phyloP scores from a whole-genome alignment of 768 basidiomycete genomes.

The Collybia sp. region DNA sequence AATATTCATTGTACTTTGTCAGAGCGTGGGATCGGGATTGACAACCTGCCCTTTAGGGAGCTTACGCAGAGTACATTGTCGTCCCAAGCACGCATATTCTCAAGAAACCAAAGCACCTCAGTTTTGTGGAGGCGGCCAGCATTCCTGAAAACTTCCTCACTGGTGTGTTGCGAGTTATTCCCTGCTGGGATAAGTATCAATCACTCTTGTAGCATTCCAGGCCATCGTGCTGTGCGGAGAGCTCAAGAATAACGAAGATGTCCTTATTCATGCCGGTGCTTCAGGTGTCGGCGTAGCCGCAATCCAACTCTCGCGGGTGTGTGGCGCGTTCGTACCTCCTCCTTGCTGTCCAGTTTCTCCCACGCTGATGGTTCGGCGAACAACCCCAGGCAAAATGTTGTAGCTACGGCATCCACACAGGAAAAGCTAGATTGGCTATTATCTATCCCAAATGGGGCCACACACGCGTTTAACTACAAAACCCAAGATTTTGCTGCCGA shows the following conservation, averaged over 20 bases:
- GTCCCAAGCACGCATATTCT: slow-evolving; percentile 64
- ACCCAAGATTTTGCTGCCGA: slow-evolving; percentile 75
- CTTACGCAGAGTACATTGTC: slow-evolving; percentile 85
- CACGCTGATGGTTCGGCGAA: no score
- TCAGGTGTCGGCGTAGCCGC: slow-evolving; percentile 89
- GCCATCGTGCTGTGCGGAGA: slow-evolving; percentile 60
- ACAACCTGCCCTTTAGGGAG: slow-evolving; percentile 49
- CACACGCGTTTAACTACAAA: slow-evolving; percentile 81
- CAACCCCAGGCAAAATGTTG: slow-evolving; percentile 53
- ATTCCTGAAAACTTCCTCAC: slow-evolving; percentile 89
- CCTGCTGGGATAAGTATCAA: neutral
- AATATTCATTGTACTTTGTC: slow-evolving; percentile 2
- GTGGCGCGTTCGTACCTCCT: slow-evolving; percentile 54
- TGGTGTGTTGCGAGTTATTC: slow-evolving; percentile 32
- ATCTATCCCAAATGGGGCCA: slow-evolving; percentile 61
- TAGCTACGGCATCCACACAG: slow-evolving; percentile 80
- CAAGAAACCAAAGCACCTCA: slow-evolving; percentile 67
- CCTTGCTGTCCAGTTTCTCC: neutral
- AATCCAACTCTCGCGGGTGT: slow-evolving; percentile 76
- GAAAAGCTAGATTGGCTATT: slow-evolving; percentile 81
- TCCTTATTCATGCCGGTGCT: slow-evolving; percentile 87
- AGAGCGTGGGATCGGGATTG: neutral
- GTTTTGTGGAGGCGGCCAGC: slow-evolving; percentile 82
- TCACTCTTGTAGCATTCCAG: slow-evolving; percentile 34
- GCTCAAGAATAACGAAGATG: slow-evolving; percentile 64